A percentile compares a stretch with the other conserved stretches of the same genome.
phyloP scores from a whole-genome alignment of 164 flowering plant species.

The Brasenia schreberi region DNA sequence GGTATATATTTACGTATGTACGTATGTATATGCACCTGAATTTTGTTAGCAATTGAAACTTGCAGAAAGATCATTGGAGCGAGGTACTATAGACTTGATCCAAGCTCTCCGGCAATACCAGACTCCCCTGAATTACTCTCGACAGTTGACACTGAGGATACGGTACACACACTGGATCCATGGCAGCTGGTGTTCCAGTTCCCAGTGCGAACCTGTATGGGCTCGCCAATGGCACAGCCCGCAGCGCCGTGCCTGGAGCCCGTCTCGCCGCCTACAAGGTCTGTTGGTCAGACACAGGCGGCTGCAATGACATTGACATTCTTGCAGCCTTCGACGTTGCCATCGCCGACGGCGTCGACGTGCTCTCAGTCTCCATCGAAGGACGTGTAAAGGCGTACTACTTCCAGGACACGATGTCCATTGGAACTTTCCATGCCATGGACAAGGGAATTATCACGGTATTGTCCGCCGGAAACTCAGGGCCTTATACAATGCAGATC shows the following conservation, averaged over 20 bases:
- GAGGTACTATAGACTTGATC: conserved; percentile 33
- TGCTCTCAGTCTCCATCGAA: conserved; percentile 64
- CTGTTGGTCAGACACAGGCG: conserved; percentile 36
- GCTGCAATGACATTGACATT: conserved; percentile 56
- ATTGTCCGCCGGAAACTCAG: conserved; percentile 65
- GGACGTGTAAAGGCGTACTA: conserved; percentile 12
- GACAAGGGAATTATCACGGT: conserved; percentile 46
- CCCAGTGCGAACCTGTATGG: conserved; percentile 45
- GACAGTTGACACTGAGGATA: conserved; percentile 41
- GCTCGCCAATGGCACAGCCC: conserved; percentile 49
- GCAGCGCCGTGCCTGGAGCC: conserved; percentile 70
- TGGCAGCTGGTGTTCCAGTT: conserved; percentile 40
- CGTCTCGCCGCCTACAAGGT: conserved; percentile 75
- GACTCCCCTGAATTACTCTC: conserved; percentile 20
- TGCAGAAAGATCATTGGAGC: conserved; percentile 66
- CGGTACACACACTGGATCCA: conserved; percentile 83
- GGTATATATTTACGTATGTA: background rate
- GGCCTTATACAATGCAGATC: conserved; percentile 27
- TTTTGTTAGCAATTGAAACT: too few species aligned
- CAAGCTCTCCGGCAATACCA: conserved; percentile 14
- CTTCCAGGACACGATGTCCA: conserved; percentile 26
- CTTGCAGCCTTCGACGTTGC: conserved; percentile 81
- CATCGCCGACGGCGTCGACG: conserved; percentile 70
- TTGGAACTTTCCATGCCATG: conserved; percentile 78
- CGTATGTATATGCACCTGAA: background rate